A percentile compares a stretch with the other conserved stretches of the same genome.
These are phyloP conservation scores for Dictyostelium purpureum DNA, from an alignment of 78 protist species.

Conservation along the genomic window DNA sequence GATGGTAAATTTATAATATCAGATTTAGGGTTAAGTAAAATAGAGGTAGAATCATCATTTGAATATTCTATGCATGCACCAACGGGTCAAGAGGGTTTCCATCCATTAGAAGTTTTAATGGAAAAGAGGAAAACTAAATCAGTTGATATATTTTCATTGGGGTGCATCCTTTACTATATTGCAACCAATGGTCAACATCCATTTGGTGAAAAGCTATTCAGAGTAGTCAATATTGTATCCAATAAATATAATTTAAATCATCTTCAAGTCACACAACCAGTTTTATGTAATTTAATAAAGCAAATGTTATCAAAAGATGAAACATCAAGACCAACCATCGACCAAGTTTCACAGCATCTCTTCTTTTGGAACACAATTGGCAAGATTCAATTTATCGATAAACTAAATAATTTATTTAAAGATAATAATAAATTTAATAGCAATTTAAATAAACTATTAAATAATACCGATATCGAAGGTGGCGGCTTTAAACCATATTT, in stretches of 20 bases:
- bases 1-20: constrained; percentile 12
- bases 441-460: not conserved
- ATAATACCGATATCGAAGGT: not conserved
- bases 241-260: too few relatives aligned
- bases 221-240: too few relatives aligned
- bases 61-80: constrained; percentile 38
- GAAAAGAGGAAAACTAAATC: constrained; percentile 42
- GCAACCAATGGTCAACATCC: constrained; percentile 49
- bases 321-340: too few relatives aligned
- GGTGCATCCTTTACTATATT: constrained; percentile 20
- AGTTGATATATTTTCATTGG: constrained; percentile 60
- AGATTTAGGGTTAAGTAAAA: constrained; percentile 61
- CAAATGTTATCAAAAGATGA: too few relatives aligned
- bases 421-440: too few relatives aligned
- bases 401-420: not conserved
- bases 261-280: too few relatives aligned
- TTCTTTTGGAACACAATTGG: constrained; percentile 24
- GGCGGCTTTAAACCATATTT: not conserved
- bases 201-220: constrained; percentile 13
- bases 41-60: constrained; percentile 29
- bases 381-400: constrained; percentile 31
- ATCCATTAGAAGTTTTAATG: constrained; percentile 39
- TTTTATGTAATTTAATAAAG: too few relatives aligned
- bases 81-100: constrained; percentile 54
- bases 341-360: not conserved